Percentiles rank a stretch among this genome's conserved stretches.
Conservation (phyloP, 139 green algal genomes). For the Mesotaenium endlicherianum region DNA sequence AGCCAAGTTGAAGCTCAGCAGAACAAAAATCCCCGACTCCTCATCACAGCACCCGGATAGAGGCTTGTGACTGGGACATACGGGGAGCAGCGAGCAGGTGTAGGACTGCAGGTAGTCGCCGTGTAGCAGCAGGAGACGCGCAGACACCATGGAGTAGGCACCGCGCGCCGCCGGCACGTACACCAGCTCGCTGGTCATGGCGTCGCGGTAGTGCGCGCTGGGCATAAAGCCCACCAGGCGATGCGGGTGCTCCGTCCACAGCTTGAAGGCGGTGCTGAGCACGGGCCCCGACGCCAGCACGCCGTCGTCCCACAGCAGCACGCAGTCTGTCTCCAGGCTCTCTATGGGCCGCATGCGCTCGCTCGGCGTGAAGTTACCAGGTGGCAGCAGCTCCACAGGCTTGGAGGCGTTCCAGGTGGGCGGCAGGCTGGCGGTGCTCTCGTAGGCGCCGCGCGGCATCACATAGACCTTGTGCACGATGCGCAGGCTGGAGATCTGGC, state of each 20-base stretch:
- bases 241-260: slow-evolving; percentile 27
- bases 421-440: background rate
- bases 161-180: background rate
- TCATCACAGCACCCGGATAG: no score
- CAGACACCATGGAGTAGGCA: slow-evolving; percentile 26
- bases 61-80: no score
- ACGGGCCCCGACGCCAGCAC: slow-evolving; percentile 8
- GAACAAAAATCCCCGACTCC: no score
- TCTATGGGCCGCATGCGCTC: slow-evolving; percentile 16
- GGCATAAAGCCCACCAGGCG: slow-evolving; percentile 18
- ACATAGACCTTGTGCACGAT: slow-evolving; percentile 31
- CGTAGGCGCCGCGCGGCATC: background rate
- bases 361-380: background rate
- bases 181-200: slow-evolving; percentile 24
- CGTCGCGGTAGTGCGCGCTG: slow-evolving; percentile 10
- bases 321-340: slow-evolving; percentile 7
- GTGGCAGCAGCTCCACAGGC: background rate
- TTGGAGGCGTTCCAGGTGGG: slow-evolving; percentile 18
- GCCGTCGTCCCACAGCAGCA: slow-evolving; percentile 15
- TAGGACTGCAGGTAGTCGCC: slow-evolving; percentile 32
- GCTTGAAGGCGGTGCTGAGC: slow-evolving; percentile 19
- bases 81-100: slow-evolving; percentile 22
- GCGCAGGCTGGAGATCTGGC: background rate
- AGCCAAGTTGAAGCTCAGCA: no score
- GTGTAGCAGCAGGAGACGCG: slow-evolving; percentile 11